Base-by-base conservation (phyloP, 306 rosid genomes). In the Quercus agrifolia region DNA sequence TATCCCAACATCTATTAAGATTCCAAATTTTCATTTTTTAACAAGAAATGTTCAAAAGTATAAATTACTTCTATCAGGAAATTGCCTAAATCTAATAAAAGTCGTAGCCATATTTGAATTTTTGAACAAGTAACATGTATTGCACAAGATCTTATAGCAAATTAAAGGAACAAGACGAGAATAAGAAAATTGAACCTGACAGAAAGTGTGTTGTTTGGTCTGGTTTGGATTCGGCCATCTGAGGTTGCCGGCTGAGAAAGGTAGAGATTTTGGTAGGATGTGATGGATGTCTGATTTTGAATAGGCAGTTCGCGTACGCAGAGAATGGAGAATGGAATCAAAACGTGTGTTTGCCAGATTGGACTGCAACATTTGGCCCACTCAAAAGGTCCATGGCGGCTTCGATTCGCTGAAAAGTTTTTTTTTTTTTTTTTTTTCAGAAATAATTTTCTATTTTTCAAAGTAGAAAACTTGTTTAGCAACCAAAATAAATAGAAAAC, bases 141-240 rank as follows among this genome's bases (percentile, higher is more conserved):
- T 25, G n/a, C 49, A 35, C n/a, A 19, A 18, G 41, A 1, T 21
- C 6, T 23, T 41, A 23, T 9, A 18, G 10, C n/a, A 46, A 3
- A 12, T 4, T 14, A 5, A 21, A 71, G 67, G 35, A 4, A 30
- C 46, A 7, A 15, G 6, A 17, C 28, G 57, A 31, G 46, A 68
- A 41, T 74, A 31, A 70, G 28, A 51, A 71, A 49, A 10, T 25
- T 44, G 51, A 56, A 84, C 87, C 84, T 49, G 74, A 74, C 17
- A 71, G 23, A 52, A 58, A 41, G 21, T 72, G 59, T 35, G 27
- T 9, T 1, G 57, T 49, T 19, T 46, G 21, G 31, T 28, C 52
- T 12, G 70, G 63, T 56, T 75, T 79, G 46, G 80, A 54, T 27
- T 76, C 77, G 5, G 84, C 66, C 84, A 70, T 80, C 27, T 18